phyloP scores from a whole-genome alignment of 345 rosid genomes.

The Gossypium turneri region DNA sequence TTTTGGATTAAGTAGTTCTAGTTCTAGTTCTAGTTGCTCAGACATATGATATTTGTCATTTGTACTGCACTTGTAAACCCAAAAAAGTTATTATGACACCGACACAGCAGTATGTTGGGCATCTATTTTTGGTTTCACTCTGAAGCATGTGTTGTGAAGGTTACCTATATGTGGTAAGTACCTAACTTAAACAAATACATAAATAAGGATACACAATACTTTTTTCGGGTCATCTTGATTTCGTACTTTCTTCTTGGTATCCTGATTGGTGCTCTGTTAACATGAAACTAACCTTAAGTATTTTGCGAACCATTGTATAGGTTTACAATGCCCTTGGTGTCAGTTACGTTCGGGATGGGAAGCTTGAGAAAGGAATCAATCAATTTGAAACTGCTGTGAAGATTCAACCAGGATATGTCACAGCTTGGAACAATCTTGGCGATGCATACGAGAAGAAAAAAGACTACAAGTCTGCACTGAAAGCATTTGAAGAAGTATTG shows the following conservation, averaged over 20 bases:
- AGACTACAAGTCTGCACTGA: conserved; percentile 67
- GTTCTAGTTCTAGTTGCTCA: no score
- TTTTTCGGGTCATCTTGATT: neutral
- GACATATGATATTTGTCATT: no score
- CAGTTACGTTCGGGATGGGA: conserved; percentile 65
- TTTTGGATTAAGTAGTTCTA: no score
- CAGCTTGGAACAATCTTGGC: conserved; percentile 99
- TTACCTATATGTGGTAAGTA: neutral
- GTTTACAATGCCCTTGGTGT: conserved; percentile 73
- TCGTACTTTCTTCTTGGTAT: neutral
- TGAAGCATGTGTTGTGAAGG: neutral
- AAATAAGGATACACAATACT: neutral
- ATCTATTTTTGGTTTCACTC: neutral
- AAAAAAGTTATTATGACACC: no score
- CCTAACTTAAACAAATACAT: neutral
- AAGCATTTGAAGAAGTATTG: conserved; percentile 89
- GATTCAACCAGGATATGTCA: conserved; percentile 90
- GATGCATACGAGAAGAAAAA: conserved; percentile 93
- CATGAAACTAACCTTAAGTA: neutral
- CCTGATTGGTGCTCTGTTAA: neutral
- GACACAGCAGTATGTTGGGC: neutral
- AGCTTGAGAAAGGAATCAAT: conserved; percentile 76
- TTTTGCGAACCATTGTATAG: conserved; percentile 23
- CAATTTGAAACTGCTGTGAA: conserved; percentile 86
- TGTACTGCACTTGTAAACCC: no score